A percentile compares a stretch with the other conserved stretches of the same genome.
Conservation (phyloP, 345 rosid species). For the Salix koriyanagi region DNA sequence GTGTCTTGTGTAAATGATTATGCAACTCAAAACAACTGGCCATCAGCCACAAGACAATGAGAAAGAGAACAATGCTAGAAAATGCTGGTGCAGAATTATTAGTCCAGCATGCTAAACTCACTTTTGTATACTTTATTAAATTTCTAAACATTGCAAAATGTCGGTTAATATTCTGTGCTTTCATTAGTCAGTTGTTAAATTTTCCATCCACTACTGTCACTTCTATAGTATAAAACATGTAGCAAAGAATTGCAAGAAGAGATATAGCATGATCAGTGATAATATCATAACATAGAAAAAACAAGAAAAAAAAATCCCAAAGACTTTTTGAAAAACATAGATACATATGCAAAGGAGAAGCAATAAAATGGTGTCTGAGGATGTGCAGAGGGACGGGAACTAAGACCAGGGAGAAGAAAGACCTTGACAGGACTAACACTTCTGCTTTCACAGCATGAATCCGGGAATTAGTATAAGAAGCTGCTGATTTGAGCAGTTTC, state of each 20-base stretch:
- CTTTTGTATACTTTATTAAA: too few relatives aligned
- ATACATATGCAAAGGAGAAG: background rate
- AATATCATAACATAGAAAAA: background rate
- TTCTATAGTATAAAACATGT: background rate
- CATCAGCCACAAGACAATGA: background rate
- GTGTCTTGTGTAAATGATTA: background rate
- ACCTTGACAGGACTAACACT: slow-evolving; percentile 77
- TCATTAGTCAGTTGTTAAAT: background rate
- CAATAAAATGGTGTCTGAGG: background rate
- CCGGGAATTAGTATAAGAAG: slow-evolving; percentile 72
- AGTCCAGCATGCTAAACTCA: background rate
- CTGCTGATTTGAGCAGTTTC: slow-evolving; percentile 58
- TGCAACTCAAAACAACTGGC: background rate
- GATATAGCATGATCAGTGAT: background rate
- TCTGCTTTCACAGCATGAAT: slow-evolving; percentile 83
- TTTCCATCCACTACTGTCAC: background rate
- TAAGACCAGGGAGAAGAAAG: slow-evolving; percentile 5
- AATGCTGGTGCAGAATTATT: background rate
- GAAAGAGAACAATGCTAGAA: background rate
- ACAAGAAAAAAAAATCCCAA: background rate
- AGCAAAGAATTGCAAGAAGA: background rate
- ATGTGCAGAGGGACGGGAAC: background rate
- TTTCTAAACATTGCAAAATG: too few relatives aligned
- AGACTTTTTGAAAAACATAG: background rate
- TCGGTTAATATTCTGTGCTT: background rate